Evolutionary conservation across 2,329 filamentous ascomycete genomes (phyloP), one percentile per base, ranked within the genome.

Genomic region (Colletotrichum theobromicola): DNA sequence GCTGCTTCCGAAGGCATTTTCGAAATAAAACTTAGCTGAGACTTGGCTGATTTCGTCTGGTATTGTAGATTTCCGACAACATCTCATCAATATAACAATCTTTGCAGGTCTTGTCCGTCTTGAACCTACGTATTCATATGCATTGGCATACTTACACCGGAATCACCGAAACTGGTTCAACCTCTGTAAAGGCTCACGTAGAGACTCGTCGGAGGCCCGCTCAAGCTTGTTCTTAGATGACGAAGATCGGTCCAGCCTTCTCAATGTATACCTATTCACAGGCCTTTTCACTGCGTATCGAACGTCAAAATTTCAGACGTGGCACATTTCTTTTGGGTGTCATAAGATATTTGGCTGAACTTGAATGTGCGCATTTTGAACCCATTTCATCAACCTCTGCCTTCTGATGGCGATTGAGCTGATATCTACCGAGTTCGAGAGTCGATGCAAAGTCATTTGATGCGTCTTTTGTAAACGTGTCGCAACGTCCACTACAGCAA

Each of bases 31-130:
- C n/a, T 21, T 50, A 21, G 42, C 3, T 4, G 4, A 50, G n/a
- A 4, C 0, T 13, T 50, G 12, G n/a, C 4, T 24, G n/a, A 21
- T 3, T 21, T 7, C 10, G 24, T 21, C 13, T 50, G 0, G 21
- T n/a, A 10, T 50, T 4, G 2, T 21, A 50, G 21, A n/a, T 0
- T 50, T 10, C 42, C 21, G n/a, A 50, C 12, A 10, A 50, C 21
- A 50, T 21, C 10, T 12, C 2, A 46, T 46, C 4, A 32, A 9
- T 12, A 32, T 32, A 10, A 32, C 42, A 46, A 0, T 9, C 10
- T 21, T 21, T 6, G 5, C 9, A 46, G 42, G n/a, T n/a, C 18
- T 46, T 7, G 32, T 18, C n/a, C 12, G 37, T 18, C 9, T 5
- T 42, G 9, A n/a, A n/a, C n/a, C n/a, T n/a, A n/a, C n/a, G 9